phyloP scores from a whole-genome alignment of 169 alveolate genomes.

The Cryptosporidium tyzzeri region DNA sequence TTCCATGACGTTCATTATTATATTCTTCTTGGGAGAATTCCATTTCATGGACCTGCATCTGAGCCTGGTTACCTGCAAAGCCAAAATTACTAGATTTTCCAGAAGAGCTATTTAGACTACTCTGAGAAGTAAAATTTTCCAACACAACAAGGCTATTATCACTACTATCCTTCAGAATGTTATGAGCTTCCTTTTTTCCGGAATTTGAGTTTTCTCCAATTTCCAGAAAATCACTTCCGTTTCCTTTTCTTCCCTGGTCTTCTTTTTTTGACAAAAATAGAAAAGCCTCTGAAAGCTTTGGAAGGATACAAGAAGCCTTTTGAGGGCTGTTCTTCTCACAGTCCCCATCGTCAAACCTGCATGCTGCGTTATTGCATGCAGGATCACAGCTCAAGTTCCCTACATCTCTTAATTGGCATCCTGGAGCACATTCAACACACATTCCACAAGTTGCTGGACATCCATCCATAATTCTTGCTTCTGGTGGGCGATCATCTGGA shows the following conservation, averaged over 20 bases:
- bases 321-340: conserved; percentile 79
- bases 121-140: not conserved
- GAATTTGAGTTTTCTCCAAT: not conserved
- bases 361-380: conserved; percentile 80
- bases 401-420: conserved; percentile 81
- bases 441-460: conserved; percentile 82
- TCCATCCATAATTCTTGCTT: conserved; percentile 81
- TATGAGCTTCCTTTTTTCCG: not conserved
- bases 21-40: not conserved
- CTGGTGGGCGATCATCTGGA: conserved; percentile 80
- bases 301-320: conserved; percentile 20
- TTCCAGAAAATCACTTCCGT: not conserved
- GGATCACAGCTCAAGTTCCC: conserved; percentile 81
- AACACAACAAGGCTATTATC: not conserved
- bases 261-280: not conserved
- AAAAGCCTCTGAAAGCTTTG: conserved; percentile 35
- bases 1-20: not conserved
- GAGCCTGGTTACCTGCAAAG: not conserved
- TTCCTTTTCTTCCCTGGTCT: not conserved
- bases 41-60: not conserved
- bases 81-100: not conserved
- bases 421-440: conserved; percentile 82
- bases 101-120: not conserved
- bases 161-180: not conserved
- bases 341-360: conserved; percentile 81